Conservation (phyloP, 2,329 filamentous ascomycete genomes). For the Shiraia sp. region DNA sequence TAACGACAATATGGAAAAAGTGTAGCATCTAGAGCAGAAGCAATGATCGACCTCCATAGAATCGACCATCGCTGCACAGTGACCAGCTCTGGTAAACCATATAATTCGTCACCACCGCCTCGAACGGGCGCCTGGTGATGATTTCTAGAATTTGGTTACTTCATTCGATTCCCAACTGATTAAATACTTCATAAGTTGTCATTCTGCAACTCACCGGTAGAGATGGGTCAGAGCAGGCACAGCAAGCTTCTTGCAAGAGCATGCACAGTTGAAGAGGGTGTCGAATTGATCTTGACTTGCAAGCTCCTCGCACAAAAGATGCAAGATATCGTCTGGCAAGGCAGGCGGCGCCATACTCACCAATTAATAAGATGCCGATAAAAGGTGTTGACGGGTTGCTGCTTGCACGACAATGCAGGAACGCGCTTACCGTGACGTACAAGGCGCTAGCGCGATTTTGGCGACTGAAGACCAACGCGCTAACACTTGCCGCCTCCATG, state of each 20-base stretch:
- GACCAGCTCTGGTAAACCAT: conserved; percentile 45
- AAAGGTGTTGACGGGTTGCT: conserved; percentile 12
- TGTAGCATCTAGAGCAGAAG: conserved; percentile 66
- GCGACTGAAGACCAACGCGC: conserved; percentile 10
- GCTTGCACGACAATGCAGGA: conserved; percentile 9
- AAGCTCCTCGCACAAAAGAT: conserved; percentile 64
- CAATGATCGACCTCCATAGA: conserved; percentile 70
- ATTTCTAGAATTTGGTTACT: conserved; percentile 44
- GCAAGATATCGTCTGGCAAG: conserved; percentile 63
- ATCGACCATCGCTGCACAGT: conserved; percentile 63
- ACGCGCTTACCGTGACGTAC: conserved; percentile 13
- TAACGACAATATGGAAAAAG: conserved; percentile 71
- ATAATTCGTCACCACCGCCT: conserved; percentile 49
- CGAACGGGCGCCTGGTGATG: conserved; percentile 50
- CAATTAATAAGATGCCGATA: not conserved
- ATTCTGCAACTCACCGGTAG: conserved; percentile 58
- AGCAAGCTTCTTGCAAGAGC: conserved; percentile 60
- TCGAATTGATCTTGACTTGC: conserved; percentile 60
- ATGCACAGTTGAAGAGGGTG: conserved; percentile 63
- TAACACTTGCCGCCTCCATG: conserved; percentile 6
- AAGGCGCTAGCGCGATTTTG: conserved; percentile 13
- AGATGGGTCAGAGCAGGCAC: conserved; percentile 63
- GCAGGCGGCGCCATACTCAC: conserved; percentile 28
- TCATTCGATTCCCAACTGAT: not conserved
- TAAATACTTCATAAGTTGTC: not conserved